These are phyloP conservation scores for Hansenula lynferdii DNA, from an alignment of 1,139 yeast species.

Conservation along the genomic window DNA sequence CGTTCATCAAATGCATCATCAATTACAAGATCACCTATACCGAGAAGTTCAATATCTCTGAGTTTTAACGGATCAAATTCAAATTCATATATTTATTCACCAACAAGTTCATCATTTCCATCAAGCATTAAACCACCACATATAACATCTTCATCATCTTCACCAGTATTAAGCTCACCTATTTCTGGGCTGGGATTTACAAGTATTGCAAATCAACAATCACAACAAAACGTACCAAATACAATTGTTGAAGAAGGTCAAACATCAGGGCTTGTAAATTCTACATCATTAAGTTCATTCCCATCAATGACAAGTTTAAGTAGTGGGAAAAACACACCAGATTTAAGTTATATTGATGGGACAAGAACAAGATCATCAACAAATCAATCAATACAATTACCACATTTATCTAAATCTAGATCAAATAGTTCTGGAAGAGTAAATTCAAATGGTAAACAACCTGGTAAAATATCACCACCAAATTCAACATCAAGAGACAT, in stretches of 20 bases:
- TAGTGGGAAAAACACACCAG: slow-evolving; percentile 14
- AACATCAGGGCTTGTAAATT: not conserved
- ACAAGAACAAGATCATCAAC: slow-evolving; percentile 11
- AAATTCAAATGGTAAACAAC: slow-evolving; percentile 6
- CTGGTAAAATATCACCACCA: slow-evolving; percentile 12
- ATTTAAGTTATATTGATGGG: not conserved
- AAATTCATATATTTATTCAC: slow-evolving; percentile 20
- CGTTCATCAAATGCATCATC: slow-evolving; percentile 19
- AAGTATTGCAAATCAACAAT: slow-evolving; percentile 9
- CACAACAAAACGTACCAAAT: not conserved
- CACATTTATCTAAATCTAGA: slow-evolving; percentile 15
- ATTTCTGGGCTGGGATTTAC: slow-evolving; percentile 4
- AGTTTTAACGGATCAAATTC: slow-evolving; percentile 20
- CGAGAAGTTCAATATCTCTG: slow-evolving; percentile 20
- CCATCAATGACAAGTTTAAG: slow-evolving; percentile 20
- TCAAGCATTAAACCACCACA: slow-evolving; percentile 14
- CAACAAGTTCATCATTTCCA: slow-evolving; percentile 3
- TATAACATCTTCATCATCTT: slow-evolving; percentile 8
- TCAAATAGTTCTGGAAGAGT: slow-evolving; percentile 18
- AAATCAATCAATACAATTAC: slow-evolving; percentile 8
- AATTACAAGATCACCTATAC: slow-evolving; percentile 17
- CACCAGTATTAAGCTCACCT: slow-evolving; percentile 21
- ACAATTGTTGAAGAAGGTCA: slow-evolving; percentile 9
- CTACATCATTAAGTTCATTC: slow-evolving; percentile 13
- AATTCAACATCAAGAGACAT: slow-evolving; percentile 10